A percentile compares a stretch with the other conserved stretches of the same genome.
These are phyloP conservation scores for Sistotremastrum niveocremeum DNA, from an alignment of 768 basidiomycete species.

Conservation along the genomic window DNA sequence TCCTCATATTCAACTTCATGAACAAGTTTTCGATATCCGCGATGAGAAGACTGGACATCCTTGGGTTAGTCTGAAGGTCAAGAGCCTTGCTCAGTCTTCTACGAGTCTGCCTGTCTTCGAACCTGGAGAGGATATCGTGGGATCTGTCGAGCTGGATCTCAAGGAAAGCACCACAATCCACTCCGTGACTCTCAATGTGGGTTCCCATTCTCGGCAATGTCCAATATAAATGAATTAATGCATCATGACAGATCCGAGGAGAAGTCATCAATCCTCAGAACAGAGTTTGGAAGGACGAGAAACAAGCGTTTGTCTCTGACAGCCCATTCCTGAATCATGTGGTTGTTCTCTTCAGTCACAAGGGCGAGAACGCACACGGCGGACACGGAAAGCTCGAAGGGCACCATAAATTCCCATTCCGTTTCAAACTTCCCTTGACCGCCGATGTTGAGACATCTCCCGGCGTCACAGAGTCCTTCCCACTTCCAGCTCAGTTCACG, in stretches of 20 bases:
- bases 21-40: conserved; percentile 26
- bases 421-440: too few relatives aligned
- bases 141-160: conserved; percentile 37
- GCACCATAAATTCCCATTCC: too few relatives aligned
- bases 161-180: conserved; percentile 36
- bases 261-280: too few relatives aligned
- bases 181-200: conserved; percentile 31
- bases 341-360: too few relatives aligned
- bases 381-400: too few relatives aligned
- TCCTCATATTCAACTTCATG: too few relatives aligned
- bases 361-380: too few relatives aligned
- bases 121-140: conserved; percentile 35
- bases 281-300: too few relatives aligned
- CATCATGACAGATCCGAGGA: too few relatives aligned
- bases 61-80: conserved; percentile 35
- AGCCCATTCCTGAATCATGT: too few relatives aligned
- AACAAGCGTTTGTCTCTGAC: too few relatives aligned
- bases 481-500: conserved; percentile 35
- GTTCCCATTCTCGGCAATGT: conserved; percentile 7
- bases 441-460: too few relatives aligned
- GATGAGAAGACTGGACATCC: conserved; percentile 29
- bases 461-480: conserved; percentile 12
- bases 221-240: neutral
- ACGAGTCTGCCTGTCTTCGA: conserved; percentile 31
- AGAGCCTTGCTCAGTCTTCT: conserved; percentile 26